These are phyloP conservation scores for Phytophthora pisi DNA, from an alignment of 352 stramenopile species.

Conservation along the genomic window DNA sequence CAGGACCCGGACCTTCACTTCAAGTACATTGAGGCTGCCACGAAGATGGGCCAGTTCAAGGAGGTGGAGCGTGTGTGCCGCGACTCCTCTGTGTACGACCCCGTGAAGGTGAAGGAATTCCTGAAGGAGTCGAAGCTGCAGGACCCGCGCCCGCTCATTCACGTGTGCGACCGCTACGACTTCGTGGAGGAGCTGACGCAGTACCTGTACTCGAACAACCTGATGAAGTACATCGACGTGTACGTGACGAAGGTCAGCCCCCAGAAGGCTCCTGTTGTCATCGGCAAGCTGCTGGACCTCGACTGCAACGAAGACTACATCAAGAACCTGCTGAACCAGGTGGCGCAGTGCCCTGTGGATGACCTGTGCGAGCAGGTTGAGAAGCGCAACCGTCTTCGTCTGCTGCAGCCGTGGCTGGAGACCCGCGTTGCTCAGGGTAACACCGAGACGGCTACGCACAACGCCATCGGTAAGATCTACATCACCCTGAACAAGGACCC, in stretches of 20 bases:
- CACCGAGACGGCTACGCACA: slow-evolving; percentile 99
- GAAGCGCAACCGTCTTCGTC: slow-evolving; percentile 98
- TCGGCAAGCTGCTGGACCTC: slow-evolving; percentile 98
- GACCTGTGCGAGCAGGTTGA: slow-evolving; percentile 99
- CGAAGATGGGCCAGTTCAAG: slow-evolving; percentile 99
- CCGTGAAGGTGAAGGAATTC: slow-evolving; percentile 99
- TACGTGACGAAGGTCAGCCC: slow-evolving; percentile 98
- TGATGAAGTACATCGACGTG: slow-evolving; percentile 99
- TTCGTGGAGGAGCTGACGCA: slow-evolving; percentile 99
- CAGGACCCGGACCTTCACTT: slow-evolving; percentile 99
- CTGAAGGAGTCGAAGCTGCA: slow-evolving; percentile 99
- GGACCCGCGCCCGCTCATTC: slow-evolving; percentile 98
- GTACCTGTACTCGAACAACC: slow-evolving; percentile 99
- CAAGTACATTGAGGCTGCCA: slow-evolving; percentile 99
- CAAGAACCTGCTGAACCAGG: slow-evolving; percentile 99
- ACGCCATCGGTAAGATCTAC: slow-evolving; percentile 99
- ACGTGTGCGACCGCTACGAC: slow-evolving; percentile 99
- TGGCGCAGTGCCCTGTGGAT: slow-evolving; percentile 95
- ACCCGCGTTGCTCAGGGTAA: slow-evolving; percentile 98
- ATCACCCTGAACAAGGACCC: slow-evolving; percentile 99
- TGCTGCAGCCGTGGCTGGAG: slow-evolving; percentile 99
- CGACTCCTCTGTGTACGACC: slow-evolving; percentile 99
- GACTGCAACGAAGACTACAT: slow-evolving; percentile 99
- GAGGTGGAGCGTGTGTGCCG: slow-evolving; percentile 99
- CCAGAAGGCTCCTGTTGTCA: slow-evolving; percentile 98